Evolutionary conservation across 2,329 filamentous ascomycete species (phyloP).

Genomic region (Aspergillus novoparasiticus): DNA sequence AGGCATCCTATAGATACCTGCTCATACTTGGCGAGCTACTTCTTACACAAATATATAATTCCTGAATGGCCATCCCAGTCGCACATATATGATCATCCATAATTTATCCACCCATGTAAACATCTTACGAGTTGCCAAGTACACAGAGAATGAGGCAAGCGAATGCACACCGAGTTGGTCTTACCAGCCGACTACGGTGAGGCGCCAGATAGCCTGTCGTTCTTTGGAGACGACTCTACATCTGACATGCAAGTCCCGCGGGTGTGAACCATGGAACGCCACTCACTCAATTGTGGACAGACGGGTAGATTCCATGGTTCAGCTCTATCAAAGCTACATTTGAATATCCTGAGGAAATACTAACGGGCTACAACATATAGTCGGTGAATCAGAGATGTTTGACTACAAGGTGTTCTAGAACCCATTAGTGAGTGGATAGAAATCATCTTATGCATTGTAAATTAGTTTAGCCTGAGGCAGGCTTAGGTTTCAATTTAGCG

Average conservation of each 20-base stretch:
- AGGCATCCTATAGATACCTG: not conserved
- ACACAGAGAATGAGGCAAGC: not conserved
- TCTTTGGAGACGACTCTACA: not conserved
- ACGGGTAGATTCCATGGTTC: constrained; percentile 20
- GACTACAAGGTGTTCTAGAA: not conserved
- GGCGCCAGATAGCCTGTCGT: not conserved
- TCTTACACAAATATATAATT: not conserved
- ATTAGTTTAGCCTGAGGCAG: constrained; percentile 8
- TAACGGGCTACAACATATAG: not conserved
- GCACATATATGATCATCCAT: not conserved
- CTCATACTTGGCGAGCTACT: too few species aligned
- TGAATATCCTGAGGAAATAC: not conserved
- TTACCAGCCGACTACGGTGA: too few species aligned
- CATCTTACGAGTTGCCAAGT: not conserved
- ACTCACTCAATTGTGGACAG: constrained; percentile 2
- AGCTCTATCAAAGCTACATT: not conserved
- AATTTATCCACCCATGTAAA: not conserved
- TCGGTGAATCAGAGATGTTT: not conserved
- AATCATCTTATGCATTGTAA: not conserved
- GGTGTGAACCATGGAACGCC: constrained; percentile 25
- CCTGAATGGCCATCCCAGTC: not conserved
- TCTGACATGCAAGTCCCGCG: constrained; percentile 5
- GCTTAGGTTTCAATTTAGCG: constrained; percentile 17
- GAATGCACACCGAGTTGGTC: not conserved
- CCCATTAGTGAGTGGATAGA: not conserved